Evolutionary conservation across 2,329 filamentous ascomycete genomes (phyloP).

Genomic region (Sphaerulina populicola): DNA sequence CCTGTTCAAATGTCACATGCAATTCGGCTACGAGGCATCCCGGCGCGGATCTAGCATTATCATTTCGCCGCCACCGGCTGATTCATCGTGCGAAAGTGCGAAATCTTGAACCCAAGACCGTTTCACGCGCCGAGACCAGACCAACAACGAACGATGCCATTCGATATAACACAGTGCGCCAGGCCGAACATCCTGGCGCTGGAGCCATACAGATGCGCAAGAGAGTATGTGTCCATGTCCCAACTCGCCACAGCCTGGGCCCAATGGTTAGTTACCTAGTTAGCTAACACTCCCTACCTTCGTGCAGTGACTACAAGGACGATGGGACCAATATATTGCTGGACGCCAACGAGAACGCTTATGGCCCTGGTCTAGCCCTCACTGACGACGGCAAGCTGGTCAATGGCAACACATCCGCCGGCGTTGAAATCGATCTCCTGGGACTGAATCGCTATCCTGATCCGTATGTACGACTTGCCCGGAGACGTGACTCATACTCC

Average conservation of each 20-base stretch:
- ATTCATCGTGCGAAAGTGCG: conserved; percentile 8
- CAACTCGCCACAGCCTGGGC: not conserved
- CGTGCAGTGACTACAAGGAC: conserved; percentile 78
- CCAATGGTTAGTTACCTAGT: conserved; percentile 21
- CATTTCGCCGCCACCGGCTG: not conserved
- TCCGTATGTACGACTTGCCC: conserved; percentile 44
- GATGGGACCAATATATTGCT: conserved; percentile 92
- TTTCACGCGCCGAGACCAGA: not conserved
- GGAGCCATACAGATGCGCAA: conserved; percentile 47
- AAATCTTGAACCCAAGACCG: conserved; percentile 12
- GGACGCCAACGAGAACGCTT: conserved; percentile 97
- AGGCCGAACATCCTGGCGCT: conserved; percentile 47
- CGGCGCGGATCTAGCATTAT: not conserved
- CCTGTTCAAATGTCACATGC: not conserved
- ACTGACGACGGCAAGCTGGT: conserved; percentile 42
- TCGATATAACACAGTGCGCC: conserved; percentile 45
- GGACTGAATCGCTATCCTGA: conserved; percentile 92
- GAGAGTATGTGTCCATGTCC: conserved; percentile 49
- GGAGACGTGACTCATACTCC: conserved; percentile 9
- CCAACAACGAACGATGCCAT: conserved; percentile 32
- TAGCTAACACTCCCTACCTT: conserved; percentile 15
- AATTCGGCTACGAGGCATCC: not conserved
- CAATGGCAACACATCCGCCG: conserved; percentile 38
- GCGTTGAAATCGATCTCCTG: conserved; percentile 62
- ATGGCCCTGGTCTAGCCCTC: conserved; percentile 66